Percentiles rank a stretch among this genome's conserved stretches.
phyloP scores from a whole-genome alignment of 2,329 filamentous ascomycete species.

The Pestalotiopsis sp. region DNA sequence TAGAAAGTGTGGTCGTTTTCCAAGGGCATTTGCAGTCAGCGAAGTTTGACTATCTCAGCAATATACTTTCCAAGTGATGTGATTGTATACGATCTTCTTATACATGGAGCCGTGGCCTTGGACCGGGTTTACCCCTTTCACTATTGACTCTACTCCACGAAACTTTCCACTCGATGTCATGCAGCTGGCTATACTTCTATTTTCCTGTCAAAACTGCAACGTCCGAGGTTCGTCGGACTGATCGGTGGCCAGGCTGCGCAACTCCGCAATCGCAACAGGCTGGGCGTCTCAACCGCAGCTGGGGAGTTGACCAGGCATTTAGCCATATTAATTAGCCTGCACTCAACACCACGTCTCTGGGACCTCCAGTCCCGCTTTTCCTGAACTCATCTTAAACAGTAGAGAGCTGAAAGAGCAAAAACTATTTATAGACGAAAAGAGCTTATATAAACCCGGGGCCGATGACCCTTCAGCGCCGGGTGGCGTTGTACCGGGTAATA shows the following conservation, averaged over 20 bases:
- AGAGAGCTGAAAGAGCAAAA: not conserved
- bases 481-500: not conserved
- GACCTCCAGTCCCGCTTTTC: not conserved
- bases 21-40: not conserved
- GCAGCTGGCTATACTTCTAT: not conserved
- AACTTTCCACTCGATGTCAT: not conserved
- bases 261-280: not conserved
- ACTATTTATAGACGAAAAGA: not conserved
- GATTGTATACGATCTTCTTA: not conserved
- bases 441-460: not conserved
- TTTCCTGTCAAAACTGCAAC: not conserved
- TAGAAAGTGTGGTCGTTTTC: not conserved
- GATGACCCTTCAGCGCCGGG: not conserved
- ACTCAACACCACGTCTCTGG: constrained; percentile 7
- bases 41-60: not conserved
- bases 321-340: constrained; percentile 13
- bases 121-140: not conserved
- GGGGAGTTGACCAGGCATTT: not conserved
- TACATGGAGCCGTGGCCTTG: not conserved
- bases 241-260: not conserved
- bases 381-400: not conserved
- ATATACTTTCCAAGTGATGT: not conserved
- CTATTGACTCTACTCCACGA: not conserved
- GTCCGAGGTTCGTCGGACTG: not conserved
- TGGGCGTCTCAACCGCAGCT: not conserved